These are phyloP conservation scores for Aegilops umbellulata DNA, from an alignment of 176 grass and related monocot genomes.

Conservation along the genomic window DNA sequence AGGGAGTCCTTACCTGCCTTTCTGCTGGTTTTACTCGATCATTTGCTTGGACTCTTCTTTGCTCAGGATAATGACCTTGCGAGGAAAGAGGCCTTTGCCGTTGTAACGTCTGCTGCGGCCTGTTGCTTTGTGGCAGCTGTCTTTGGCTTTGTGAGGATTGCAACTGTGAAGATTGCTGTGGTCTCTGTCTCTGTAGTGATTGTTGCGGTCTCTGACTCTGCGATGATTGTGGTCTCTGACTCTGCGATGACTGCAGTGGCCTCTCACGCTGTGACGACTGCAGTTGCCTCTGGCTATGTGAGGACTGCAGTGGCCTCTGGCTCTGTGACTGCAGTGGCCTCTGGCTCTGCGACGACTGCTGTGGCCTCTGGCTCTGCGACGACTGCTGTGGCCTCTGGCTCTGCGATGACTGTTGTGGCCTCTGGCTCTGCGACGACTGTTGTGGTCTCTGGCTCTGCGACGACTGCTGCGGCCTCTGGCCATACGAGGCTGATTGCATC, in stretches of 20 bases:
- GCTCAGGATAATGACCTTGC: slow-evolving; percentile 49
- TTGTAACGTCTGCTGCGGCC: slow-evolving; percentile 12
- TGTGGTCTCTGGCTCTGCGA: not conserved
- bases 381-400: slow-evolving; percentile 12
- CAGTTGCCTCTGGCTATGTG: slow-evolving; percentile 1
- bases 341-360: not conserved
- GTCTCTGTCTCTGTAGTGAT: slow-evolving; percentile 12
- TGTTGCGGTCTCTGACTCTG: slow-evolving; percentile 17
- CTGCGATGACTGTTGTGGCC: slow-evolving; percentile 23
- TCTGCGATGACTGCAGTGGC: not conserved
- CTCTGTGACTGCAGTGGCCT: slow-evolving; percentile 14
- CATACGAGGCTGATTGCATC: slow-evolving; percentile 29
- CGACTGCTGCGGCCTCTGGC: slow-evolving; percentile 30
- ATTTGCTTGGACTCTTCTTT: slow-evolving; percentile 48
- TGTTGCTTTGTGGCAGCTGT: slow-evolving; percentile 33
- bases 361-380: slow-evolving; percentile 14
- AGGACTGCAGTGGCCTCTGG: slow-evolving; percentile 1
- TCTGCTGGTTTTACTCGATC: slow-evolving; percentile 44
- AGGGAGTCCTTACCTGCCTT: slow-evolving; percentile 42
- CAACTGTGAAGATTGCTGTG: slow-evolving; percentile 32
- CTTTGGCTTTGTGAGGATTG: slow-evolving; percentile 38
- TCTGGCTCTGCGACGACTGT: not conserved
- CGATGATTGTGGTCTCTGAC: not conserved
- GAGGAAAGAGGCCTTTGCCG: slow-evolving; percentile 44
- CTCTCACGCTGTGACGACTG: slow-evolving; percentile 5